These are phyloP conservation scores for Lanmaoa rubissima DNA, from an alignment of 768 basidiomycete species.

Conservation along the genomic window DNA sequence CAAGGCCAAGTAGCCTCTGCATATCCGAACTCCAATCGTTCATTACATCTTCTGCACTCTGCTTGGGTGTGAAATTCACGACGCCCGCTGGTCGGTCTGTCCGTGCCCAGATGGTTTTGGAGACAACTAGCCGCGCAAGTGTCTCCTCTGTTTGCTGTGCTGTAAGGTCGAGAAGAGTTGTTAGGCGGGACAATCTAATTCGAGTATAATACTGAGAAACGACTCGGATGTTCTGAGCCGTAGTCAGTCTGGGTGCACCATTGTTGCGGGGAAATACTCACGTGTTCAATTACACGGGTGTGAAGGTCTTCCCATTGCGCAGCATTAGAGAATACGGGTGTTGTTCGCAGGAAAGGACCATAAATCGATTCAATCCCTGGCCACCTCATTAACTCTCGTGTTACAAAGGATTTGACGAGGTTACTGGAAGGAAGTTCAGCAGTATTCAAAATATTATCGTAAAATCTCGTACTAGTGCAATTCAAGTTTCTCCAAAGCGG, in stretches of 20 bases:
- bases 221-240: constrained; percentile 85
- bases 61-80: constrained; percentile 81
- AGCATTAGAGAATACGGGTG: constrained; percentile 73
- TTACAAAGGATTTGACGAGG: constrained; percentile 91
- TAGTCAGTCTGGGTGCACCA: neutral
- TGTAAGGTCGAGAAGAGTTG: constrained; percentile 83
- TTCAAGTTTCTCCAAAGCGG: constrained; percentile 76
- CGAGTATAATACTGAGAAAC: constrained; percentile 94
- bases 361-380: constrained; percentile 89
- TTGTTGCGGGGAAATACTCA: constrained; percentile 39
- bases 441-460: neutral
- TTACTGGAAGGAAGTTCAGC: constrained; percentile 52
- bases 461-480: constrained; percentile 70
- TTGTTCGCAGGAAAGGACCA: constrained; percentile 77
- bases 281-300: constrained; percentile 94
- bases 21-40: constrained; percentile 99
- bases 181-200: constrained; percentile 80
- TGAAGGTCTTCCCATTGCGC: constrained; percentile 95
- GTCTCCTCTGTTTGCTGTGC: constrained; percentile 82
- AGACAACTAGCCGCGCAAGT: constrained; percentile 86
- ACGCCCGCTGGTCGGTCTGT: constrained; percentile 91
- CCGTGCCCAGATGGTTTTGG: constrained; percentile 90
- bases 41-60: constrained; percentile 88
- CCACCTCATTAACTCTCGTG: constrained; percentile 94
- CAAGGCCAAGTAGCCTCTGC: constrained; percentile 83